A percentile compares a stretch with the other conserved stretches of the same genome.
These are phyloP conservation scores for Phytophthora fragariae DNA, from an alignment of 352 stramenopile genomes.

Conservation along the genomic window DNA sequence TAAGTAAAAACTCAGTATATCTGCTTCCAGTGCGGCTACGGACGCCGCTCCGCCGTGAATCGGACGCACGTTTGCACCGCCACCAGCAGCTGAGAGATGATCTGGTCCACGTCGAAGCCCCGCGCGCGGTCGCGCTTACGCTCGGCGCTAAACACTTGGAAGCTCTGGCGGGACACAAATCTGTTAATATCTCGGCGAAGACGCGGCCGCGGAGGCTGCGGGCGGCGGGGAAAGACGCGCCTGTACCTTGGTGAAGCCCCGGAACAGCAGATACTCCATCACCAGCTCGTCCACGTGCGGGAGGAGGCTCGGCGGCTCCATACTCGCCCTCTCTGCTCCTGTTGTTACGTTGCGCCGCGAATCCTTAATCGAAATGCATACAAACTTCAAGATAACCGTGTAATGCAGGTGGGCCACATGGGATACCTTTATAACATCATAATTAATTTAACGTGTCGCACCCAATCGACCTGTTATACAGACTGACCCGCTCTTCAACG, in stretches of 20 bases:
- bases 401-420: background rate
- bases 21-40: conserved; percentile 6
- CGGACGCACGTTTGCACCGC: conserved; percentile 60
- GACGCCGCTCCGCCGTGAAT: background rate
- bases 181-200: conserved; percentile 15
- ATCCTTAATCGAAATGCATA: conserved; percentile 32
- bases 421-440: background rate
- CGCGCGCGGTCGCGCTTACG: conserved; percentile 75
- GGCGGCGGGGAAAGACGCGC: background rate
- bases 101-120: conserved; percentile 83
- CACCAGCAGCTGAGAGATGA: conserved; percentile 71
- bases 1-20: conserved; percentile 17
- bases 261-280: conserved; percentile 89
- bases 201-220: background rate
- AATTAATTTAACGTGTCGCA: background rate
- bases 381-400: conserved; percentile 28
- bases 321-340: conserved; percentile 21
- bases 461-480: background rate
- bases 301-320: conserved; percentile 57
- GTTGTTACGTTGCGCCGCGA: conserved; percentile 31
- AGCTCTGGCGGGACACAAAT: conserved; percentile 51
- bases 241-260: conserved; percentile 79
- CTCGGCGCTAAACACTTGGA: conserved; percentile 78
- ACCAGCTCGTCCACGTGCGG: conserved; percentile 86
- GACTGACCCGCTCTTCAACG: conserved; percentile 14